Conservation (phyloP, 2,329 filamentous ascomycete genomes). For the Fusarium tjaetaba region DNA sequence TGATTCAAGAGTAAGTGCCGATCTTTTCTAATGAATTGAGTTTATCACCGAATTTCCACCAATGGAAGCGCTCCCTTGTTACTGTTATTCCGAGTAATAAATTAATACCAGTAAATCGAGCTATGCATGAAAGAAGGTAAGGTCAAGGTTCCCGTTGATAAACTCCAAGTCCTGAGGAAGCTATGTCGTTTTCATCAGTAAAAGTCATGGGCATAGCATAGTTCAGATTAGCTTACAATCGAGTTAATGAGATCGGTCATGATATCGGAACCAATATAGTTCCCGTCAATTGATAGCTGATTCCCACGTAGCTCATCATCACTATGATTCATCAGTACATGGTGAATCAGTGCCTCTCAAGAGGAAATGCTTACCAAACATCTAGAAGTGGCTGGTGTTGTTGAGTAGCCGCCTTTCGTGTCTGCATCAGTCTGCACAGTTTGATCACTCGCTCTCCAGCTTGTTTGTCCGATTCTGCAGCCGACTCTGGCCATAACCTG, state of each 20-base stretch:
- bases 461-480: not conserved
- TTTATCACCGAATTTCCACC: not conserved
- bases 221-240: not conserved
- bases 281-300: not conserved
- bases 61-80: not conserved
- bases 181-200: not conserved
- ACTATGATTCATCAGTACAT: not conserved
- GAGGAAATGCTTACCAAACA: not conserved
- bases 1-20: not conserved
- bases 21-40: not conserved
- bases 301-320: not conserved
- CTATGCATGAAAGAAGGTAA: not conserved
- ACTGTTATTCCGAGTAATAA: fast-evolving
- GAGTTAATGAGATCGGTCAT: not conserved
- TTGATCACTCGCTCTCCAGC: not conserved
- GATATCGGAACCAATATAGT: not conserved
- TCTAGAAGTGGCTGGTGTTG: fast-evolving
- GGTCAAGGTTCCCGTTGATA: not conserved
- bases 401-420: not conserved
- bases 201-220: fast-evolving
- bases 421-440: not conserved
- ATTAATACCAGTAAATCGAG: fast-evolving
- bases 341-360: fast-evolving
- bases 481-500: not conserved
- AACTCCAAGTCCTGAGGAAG: not conserved